Percentiles rank a stretch among this genome's conserved stretches.
Conservation (phyloP, 257 asterid species). For the Craterostigma plantagineum region DNA sequence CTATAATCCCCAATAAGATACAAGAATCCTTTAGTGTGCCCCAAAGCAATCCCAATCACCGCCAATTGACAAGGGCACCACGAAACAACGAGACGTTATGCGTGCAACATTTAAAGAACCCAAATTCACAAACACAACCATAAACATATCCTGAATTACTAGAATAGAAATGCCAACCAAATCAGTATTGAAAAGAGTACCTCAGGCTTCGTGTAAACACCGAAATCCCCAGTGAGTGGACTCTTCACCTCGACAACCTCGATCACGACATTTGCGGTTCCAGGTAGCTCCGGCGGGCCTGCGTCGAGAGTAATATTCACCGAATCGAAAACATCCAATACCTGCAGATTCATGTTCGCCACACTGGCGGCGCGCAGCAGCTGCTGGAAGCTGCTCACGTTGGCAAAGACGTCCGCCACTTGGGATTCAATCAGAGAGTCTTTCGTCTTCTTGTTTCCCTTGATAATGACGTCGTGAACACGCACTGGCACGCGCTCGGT, state of each 20-base stretch:
- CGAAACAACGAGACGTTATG: too few relatives aligned
- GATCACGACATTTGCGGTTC: slow-evolving; percentile 66
- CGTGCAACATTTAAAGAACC: too few relatives aligned
- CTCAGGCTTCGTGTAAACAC: slow-evolving; percentile 78
- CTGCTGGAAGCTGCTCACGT: slow-evolving; percentile 50
- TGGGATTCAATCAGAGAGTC: slow-evolving; percentile 52
- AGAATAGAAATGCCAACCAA: too few relatives aligned
- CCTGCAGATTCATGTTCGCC: slow-evolving; percentile 44
- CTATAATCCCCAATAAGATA: not conserved
- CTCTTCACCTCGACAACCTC: slow-evolving; percentile 48
- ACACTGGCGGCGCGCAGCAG: slow-evolving; percentile 41
- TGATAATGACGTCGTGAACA: slow-evolving; percentile 73
- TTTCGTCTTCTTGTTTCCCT: slow-evolving; percentile 74
- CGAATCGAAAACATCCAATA: slow-evolving; percentile 61
- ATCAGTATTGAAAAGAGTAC: slow-evolving; percentile 12
- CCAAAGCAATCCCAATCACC: too few relatives aligned
- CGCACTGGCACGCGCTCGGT: slow-evolving; percentile 52
- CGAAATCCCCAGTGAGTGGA: slow-evolving; percentile 53
- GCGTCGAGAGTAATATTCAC: slow-evolving; percentile 61
- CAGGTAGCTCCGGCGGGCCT: slow-evolving; percentile 90
- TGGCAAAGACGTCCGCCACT: slow-evolving; percentile 36
- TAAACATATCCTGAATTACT: too few relatives aligned
- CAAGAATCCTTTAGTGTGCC: not conserved
- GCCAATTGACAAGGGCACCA: too few relatives aligned
- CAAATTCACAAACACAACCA: too few relatives aligned